A percentile compares a stretch with the other conserved stretches of the same genome.
phyloP scores from a whole-genome alignment of 345 rosid species.

The Salix suchowensis region DNA sequence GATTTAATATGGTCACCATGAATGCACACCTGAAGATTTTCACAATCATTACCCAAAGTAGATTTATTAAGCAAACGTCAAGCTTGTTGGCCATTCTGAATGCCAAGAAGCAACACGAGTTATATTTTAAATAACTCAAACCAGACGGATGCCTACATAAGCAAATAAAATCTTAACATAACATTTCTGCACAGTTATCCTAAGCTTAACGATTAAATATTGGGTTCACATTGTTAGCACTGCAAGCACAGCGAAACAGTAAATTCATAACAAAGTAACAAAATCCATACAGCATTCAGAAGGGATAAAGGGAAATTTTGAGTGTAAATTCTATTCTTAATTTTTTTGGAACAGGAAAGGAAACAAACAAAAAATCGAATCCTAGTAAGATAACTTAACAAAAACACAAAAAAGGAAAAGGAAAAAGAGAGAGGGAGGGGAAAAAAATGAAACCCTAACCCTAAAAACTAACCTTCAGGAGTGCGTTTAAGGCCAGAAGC shows the following conservation, averaged over 20 bases:
- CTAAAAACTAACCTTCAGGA: slow-evolving; percentile 40
- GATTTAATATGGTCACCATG: background rate
- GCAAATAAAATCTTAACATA: background rate
- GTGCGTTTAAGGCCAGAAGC: slow-evolving; percentile 52
- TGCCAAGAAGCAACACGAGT: background rate
- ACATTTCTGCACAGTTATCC: background rate
- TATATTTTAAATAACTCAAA: background rate
- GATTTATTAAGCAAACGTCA: background rate
- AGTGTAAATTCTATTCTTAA: background rate
- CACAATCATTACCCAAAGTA: background rate
- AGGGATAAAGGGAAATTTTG: background rate
- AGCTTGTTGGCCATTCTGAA: background rate
- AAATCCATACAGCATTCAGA: background rate
- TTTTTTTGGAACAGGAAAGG: background rate
- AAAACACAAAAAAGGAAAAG: background rate
- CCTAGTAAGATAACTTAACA: background rate
- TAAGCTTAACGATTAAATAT: background rate
- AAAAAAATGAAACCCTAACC: background rate
- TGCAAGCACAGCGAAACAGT: background rate
- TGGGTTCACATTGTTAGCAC: background rate
- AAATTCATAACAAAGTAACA: background rate
- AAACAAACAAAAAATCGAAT: background rate
- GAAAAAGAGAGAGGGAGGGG: background rate
- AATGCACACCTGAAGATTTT: background rate
- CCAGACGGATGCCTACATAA: background rate